Base-by-base conservation (phyloP, 331 rosid genomes). In the Acacia concinna region DNA sequence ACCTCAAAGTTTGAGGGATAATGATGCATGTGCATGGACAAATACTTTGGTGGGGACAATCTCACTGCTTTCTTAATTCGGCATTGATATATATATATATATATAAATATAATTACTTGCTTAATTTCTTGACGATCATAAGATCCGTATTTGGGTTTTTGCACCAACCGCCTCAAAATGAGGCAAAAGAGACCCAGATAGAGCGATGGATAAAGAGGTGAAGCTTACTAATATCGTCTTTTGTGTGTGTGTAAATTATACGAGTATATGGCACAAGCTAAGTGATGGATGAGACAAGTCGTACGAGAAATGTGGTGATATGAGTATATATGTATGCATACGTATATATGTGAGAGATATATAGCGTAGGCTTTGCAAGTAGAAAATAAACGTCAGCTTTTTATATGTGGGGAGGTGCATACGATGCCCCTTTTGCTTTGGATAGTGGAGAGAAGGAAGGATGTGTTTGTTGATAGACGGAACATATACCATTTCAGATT, bases 401-500 rank as follows among this genome's bases (percentile, higher is more conserved):
- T 84, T 78, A 87, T 75, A 79, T 44, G 59, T 20, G 4, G 75
- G 68, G 79, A 17, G 78, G 76, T 80, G 89, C 84, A 81, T 85
- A 74, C 71, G 88, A 82, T 88, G 78, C 92, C 82, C 37, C 78
- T 78, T 87, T 86, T 81, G 81, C 91, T 90, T 87, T 88, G 87
- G 86, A 73, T 81, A 92, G 92, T 87, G 93, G 93, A 66, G 83
- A 14, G 52, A 44, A 4, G 18, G 52, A 46, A 40, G 79, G 73
- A 57, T 52, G 72, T 76, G 83, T 84, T 85, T 73, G 82, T 70
- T 84, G 88, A 89, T 81, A 79, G 90, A 90, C 63, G 85, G 93
- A 90, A 89, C 92, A 83, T 91, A 85, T 89, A 88, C 92, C 91
- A 81, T 87, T 83, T 85, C 59, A 80, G 88, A 88, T 88, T 85